A percentile compares a stretch with the other conserved stretches of the same genome.
Evolutionary conservation across 441 rosid genomes (phyloP).

Genomic region (Gossypium gossypioides): DNA sequence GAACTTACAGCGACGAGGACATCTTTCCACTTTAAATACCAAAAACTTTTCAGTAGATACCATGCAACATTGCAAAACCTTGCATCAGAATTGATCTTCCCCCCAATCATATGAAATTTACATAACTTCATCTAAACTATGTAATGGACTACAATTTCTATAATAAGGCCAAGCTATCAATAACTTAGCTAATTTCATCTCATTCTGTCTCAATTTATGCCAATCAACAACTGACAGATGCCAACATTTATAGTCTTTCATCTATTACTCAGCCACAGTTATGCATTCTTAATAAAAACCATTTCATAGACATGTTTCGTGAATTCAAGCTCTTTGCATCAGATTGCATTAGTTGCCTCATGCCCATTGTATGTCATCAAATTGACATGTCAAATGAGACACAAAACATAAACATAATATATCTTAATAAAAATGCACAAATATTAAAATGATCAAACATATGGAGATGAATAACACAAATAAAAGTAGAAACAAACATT

Average conservation of each 20-base stretch:
- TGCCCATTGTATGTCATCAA: not conserved
- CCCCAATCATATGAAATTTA: not conserved
- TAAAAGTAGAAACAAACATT: constrained; percentile 6
- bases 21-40: not conserved
- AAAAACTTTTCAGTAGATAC: not conserved
- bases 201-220: not conserved
- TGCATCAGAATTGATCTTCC: not conserved
- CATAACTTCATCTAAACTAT: not conserved
- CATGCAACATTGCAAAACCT: not conserved
- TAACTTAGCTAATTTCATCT: not conserved
- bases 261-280: not conserved
- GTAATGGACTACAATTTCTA: not conserved
- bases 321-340: not conserved
- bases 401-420: not conserved
- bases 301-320: not conserved
- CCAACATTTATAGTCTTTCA: not conserved
- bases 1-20: not conserved
- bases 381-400: not conserved
- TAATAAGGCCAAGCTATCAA: no score
- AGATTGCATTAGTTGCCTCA: not conserved
- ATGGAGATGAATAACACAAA: not conserved
- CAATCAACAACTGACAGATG: not conserved
- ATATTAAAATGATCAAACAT: not conserved
- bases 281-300: not conserved
- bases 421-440: not conserved